Base-by-base conservation (phyloP, 1,139 yeast species). In the Meyerozyma sp. region DNA sequence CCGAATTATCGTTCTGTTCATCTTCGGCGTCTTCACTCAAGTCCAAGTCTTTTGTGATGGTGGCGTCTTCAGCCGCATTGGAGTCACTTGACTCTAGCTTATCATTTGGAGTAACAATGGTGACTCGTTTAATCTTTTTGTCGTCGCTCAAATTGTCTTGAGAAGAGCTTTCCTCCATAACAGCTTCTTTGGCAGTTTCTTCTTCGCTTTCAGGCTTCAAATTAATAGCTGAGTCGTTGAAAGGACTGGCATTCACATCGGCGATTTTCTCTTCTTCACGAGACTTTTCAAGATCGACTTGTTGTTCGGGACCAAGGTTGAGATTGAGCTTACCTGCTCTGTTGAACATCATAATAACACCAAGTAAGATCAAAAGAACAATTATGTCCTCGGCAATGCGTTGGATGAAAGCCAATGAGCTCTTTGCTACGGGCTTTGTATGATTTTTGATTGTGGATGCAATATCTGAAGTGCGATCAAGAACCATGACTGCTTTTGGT, bases 351-450 rank as follows among this genome's bases (percentile, higher is more conserved):
- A 44, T 62, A 52, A 43, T 68, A 44, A 41, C 65, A 36, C 37
- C 65, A 49, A 40, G 63, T 49, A 48, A 71, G 48, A 43, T 55
- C 14, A 70, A 41, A 30, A 79, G 61, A 14, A 79, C 71, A 21
- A 74, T 58, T 2, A 77, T 61, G 49, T 79, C 81, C 54, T 81
- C 85, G 34, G 76, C 49, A 21, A 79, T 60, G 44, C 77, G 69
- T 44, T 58, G 55, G 4, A 57, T 44, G 10, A 59, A 21, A 8
- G 57, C 49, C 16, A 50, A 46, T 18, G 51, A 26, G n/a, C n/a
- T n/a, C 21, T 14, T 26, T 4, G 40, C 21, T 5, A 20, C 36
- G 9, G 36, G 21, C 4, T 8, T n/a, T n/a, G 32, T 16, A n/a
- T 16, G 23, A 13, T 14, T n/a, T 13, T 37, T 37, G 11, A 34